Percentiles rank a stretch among this genome's conserved stretches.
Evolutionary conservation across 306 rosid genomes (phyloP).

Genomic region (Alnus rubra): DNA sequence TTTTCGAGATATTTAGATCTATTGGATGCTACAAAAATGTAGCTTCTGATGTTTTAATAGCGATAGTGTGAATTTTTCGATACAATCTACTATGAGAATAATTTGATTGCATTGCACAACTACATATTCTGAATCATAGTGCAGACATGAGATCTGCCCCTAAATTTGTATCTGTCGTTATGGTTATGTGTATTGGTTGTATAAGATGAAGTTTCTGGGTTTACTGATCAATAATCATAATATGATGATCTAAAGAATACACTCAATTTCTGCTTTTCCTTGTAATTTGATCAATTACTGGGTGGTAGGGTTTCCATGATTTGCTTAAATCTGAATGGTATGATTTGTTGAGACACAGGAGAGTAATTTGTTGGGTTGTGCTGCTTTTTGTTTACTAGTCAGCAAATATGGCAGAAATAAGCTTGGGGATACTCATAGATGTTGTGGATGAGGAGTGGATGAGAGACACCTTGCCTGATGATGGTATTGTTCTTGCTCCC

Average conservation of each 20-base stretch:
- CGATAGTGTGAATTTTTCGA: not conserved
- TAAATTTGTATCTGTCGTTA: too few relatives aligned
- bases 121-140: not conserved
- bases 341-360: not conserved
- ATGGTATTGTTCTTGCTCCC: not conserved
- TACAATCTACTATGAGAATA: not conserved
- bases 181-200: not conserved
- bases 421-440: conserved; percentile 8
- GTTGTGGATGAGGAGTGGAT: conserved; percentile 17
- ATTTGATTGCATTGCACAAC: not conserved
- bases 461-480: conserved; percentile 14
- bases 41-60: not conserved
- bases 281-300: not conserved
- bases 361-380: not conserved
- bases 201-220: not conserved
- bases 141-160: not conserved
- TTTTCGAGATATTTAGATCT: not conserved
- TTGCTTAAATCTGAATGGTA: not conserved
- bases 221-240: not conserved
- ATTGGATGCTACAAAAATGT: not conserved
- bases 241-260: not conserved
- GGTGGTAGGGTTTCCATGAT: not conserved
- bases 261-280: not conserved
- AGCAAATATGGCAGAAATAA: conserved; percentile 4
- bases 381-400: not conserved